Base-by-base conservation (phyloP, 1,139 yeast species). In the Suhomyces bribrorum region DNA sequence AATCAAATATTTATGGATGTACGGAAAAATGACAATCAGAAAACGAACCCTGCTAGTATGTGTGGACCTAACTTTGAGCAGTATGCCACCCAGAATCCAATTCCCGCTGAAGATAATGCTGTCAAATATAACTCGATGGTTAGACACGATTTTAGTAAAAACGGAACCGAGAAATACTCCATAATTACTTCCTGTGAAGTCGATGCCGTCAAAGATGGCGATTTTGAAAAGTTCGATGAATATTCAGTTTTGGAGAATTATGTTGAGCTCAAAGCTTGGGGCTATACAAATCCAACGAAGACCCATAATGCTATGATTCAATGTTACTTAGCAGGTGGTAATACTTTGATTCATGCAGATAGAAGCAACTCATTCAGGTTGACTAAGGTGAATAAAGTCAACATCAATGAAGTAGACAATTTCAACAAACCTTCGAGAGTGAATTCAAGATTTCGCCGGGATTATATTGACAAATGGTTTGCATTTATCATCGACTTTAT, bases 61-160 rank as follows among this genome's bases (percentile, higher is more conserved):
- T 37, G 38, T 28, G 43, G 43, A 2, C 25, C 24, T 20, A 40
- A 40, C n/a, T 37, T 40, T 14, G 43, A 40, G 16, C 29, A 36
- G 4, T 25, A 33, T 13, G 41, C 33, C 9, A 40, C 43, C 4
- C 18, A 16, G 2, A 13, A 20, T 7, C 12, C 13, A n/a, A 12
- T 16, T 7, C 43, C 43, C 2, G 32, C 33, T 14, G 24, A 12
- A 12, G 31, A 33, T 13, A 36, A 33, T 14, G 26, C 17, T 6
- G 17, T 16, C 15, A 37, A 34, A 18, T 40, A 32, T 16, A 31
- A 37, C 13, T 25, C 35, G 7, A 22, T 31, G 26, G 38, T 40
- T 2, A 8, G n/a, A 9, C 43, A 40, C 15, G 23, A 40, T 9
- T 30, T 29, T 12, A 4, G 11, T 7, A n/a, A 13, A 4, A 3